These are phyloP conservation scores for Aspergillus avenaceus DNA, from an alignment of 495 filamentous ascomycete genomes.

Conservation along the genomic window DNA sequence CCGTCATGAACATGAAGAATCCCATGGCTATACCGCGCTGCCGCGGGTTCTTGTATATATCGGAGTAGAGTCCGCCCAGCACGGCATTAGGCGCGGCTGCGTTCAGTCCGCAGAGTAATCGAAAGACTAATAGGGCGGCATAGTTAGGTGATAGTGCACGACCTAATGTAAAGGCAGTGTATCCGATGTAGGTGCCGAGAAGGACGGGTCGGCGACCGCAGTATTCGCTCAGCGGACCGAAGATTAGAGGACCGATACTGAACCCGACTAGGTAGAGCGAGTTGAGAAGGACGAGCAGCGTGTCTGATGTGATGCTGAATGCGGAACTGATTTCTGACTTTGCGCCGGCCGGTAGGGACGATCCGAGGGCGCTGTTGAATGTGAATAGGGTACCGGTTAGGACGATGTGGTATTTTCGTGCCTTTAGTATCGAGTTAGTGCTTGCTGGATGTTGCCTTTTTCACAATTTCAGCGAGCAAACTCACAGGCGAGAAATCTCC, in stretches of 20 bases:
- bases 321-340: slow-evolving; percentile 31
- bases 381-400: slow-evolving; percentile 49
- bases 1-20: slow-evolving; percentile 46
- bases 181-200: slow-evolving; percentile 46
- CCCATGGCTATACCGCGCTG: slow-evolving; percentile 35
- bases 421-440: too few relatives aligned
- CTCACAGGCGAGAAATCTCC: too few relatives aligned
- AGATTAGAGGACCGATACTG: slow-evolving; percentile 52
- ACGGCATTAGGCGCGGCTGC: slow-evolving; percentile 35
- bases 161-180: slow-evolving; percentile 35
- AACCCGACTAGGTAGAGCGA: slow-evolving; percentile 64
- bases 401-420: slow-evolving; percentile 44
- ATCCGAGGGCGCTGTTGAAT: slow-evolving; percentile 62
- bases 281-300: slow-evolving; percentile 54
- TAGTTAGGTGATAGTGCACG: slow-evolving; percentile 35
- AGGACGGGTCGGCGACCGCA: slow-evolving; percentile 59
- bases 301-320: slow-evolving; percentile 40
- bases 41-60: slow-evolving; percentile 26
- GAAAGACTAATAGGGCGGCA: slow-evolving; percentile 34
- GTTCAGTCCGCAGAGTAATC: slow-evolving; percentile 34
- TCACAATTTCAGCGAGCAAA: too few relatives aligned
- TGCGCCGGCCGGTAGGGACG: slow-evolving; percentile 21
- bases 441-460: too few relatives aligned
- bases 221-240: slow-evolving; percentile 62
- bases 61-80: slow-evolving; percentile 37